phyloP scores from a whole-genome alignment of 1,284 basidiomycete genomes.

The Singerocomus inundabilis region DNA sequence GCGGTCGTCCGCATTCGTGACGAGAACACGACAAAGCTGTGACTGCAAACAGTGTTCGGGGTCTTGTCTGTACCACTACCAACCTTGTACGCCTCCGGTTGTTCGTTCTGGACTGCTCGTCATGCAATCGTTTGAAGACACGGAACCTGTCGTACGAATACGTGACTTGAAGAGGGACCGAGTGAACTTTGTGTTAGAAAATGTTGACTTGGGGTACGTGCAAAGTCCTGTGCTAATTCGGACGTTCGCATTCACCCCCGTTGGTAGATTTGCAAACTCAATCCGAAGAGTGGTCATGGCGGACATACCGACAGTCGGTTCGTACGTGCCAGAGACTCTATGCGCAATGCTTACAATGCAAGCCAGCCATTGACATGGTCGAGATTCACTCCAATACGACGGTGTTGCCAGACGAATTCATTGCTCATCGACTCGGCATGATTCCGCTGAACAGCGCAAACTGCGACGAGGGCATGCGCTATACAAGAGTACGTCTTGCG shows the following conservation, averaged over 20 bases:
- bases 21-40: conserved; percentile 27
- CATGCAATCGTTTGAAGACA: conserved; percentile 42
- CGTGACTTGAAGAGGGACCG: conserved; percentile 76
- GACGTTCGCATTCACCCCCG: conserved; percentile 12
- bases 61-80: conserved; percentile 8
- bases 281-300: conserved; percentile 90
- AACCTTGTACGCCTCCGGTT: background rate
- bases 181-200: conserved; percentile 87
- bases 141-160: conserved; percentile 71
- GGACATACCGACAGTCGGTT: conserved; percentile 92
- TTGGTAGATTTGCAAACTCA: conserved; percentile 76
- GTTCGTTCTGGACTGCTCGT: conserved; percentile 1
- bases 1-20: conserved; percentile 69
- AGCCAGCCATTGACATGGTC: conserved; percentile 92
- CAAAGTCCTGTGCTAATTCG: conserved; percentile 1
- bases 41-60: conserved; percentile 35
- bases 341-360: conserved; percentile 2
- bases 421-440: conserved; percentile 95
- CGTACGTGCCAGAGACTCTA: conserved; percentile 31
- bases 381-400: conserved; percentile 91
- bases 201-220: conserved; percentile 86
- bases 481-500: conserved; percentile 60
- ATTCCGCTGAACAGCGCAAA: conserved; percentile 85
- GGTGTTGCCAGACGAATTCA: conserved; percentile 96
- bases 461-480: conserved; percentile 83